A percentile compares a stretch with the other conserved stretches of the same genome.
Conservation (phyloP, 2,329 filamentous ascomycete species). For the Grosmannia huntii region DNA sequence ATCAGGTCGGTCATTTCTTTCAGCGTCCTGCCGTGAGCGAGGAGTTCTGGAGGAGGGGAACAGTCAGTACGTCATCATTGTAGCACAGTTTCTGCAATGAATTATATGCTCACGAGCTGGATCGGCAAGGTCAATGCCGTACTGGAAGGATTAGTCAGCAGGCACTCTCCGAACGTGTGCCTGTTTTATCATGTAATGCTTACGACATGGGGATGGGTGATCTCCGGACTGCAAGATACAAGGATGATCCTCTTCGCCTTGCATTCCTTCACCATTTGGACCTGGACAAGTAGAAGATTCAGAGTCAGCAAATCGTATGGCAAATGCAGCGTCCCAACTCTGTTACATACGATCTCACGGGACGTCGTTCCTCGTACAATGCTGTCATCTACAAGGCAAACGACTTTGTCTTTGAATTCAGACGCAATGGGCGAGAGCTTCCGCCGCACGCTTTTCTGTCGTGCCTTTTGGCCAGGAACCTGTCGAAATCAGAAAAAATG, state of each 20-base stretch:
- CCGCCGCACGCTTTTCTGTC: constrained; percentile 75
- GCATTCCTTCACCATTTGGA: constrained; percentile 29
- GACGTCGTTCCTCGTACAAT: constrained; percentile 44
- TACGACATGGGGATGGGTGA: constrained; percentile 68
- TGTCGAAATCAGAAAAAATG: neutral
- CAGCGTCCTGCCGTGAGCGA: constrained; percentile 19
- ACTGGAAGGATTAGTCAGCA: neutral
- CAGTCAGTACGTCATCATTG: neutral
- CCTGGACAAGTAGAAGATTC: neutral
- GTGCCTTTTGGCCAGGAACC: constrained; percentile 56
- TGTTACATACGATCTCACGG: constrained; percentile 35
- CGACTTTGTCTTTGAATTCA: constrained; percentile 70
- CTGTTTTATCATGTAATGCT: neutral
- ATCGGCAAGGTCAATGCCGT: constrained; percentile 35
- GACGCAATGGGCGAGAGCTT: constrained; percentile 80
- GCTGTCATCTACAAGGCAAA: constrained; percentile 82
- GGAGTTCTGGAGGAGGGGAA: constrained; percentile 6
- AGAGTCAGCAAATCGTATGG: neutral
- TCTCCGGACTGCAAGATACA: constrained; percentile 76
- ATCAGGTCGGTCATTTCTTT: constrained; percentile 31
- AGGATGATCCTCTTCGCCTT: constrained; percentile 27
- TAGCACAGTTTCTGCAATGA: neutral
- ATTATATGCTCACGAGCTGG: constrained; percentile 7
- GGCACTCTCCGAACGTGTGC: neutral
- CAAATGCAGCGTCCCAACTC: neutral